Evolutionary conservation across 2,329 filamentous ascomycete species (phyloP).

Genomic region (Chaetomium olivaceum): DNA sequence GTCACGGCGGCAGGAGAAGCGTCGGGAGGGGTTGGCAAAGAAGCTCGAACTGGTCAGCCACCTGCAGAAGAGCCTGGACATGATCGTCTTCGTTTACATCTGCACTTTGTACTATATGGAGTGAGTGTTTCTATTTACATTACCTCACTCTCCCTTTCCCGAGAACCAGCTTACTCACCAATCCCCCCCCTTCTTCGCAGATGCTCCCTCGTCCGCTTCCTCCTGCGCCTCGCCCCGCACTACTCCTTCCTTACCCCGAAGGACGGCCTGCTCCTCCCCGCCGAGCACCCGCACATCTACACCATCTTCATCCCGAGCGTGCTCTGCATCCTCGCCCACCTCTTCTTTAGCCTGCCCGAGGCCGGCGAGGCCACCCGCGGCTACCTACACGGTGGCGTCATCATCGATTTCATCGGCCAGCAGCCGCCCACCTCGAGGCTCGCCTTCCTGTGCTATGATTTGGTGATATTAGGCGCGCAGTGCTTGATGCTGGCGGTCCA

Average conservation of each 20-base stretch:
- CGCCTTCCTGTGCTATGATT: conserved; percentile 57
- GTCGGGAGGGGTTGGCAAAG: conserved; percentile 46
- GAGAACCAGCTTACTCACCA: neutral
- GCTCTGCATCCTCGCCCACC: conserved; percentile 61
- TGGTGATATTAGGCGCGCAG: conserved; percentile 58
- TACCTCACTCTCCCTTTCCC: neutral
- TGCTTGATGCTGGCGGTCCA: conserved; percentile 65
- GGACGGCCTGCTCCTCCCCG: conserved; percentile 58
- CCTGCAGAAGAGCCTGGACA: conserved; percentile 62
- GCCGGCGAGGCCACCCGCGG: conserved; percentile 63
- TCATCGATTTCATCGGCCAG: conserved; percentile 69
- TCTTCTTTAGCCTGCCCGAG: conserved; percentile 54
- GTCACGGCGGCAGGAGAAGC: conserved; percentile 31
- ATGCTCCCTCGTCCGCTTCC: conserved; percentile 64
- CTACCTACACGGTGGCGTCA: conserved; percentile 66
- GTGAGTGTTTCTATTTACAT: conserved; percentile 43
- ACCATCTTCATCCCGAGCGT: conserved; percentile 60
- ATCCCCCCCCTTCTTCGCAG: conserved; percentile 40
- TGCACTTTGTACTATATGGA: conserved; percentile 71
- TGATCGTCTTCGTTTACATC: conserved; percentile 64
- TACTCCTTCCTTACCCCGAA: conserved; percentile 66
- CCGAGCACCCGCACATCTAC: conserved; percentile 57
- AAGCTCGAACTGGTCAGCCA: conserved; percentile 63
- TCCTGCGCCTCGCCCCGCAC: conserved; percentile 60
- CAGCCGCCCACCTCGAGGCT: conserved; percentile 59